Conservation (phyloP, 2,329 filamentous ascomycete genomes). For the Colletotrichum sp. region DNA sequence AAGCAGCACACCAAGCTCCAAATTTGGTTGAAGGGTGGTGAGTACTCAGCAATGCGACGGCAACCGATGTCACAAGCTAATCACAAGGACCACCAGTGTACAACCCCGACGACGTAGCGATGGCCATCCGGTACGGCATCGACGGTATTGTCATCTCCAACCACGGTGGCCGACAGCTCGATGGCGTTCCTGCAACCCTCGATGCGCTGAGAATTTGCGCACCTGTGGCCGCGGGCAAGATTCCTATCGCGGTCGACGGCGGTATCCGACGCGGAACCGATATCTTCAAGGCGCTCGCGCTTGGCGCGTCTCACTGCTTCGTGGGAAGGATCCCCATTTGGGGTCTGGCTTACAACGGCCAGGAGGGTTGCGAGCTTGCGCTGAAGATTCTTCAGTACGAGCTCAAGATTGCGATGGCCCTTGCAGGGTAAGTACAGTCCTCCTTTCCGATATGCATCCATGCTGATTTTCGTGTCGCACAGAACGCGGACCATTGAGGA, state of each 20-base stretch:
- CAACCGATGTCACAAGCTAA: background rate
- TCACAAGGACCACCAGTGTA: constrained; percentile 23
- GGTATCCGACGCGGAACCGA: constrained; percentile 59
- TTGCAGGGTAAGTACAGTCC: background rate
- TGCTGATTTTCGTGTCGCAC: constrained; percentile 8
- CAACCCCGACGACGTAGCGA: constrained; percentile 43
- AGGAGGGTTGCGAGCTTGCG: constrained; percentile 43
- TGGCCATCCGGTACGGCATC: constrained; percentile 50
- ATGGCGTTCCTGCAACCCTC: constrained; percentile 38
- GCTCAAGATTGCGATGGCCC: constrained; percentile 30
- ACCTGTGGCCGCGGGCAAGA: constrained; percentile 14
- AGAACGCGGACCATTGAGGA: constrained; percentile 18
- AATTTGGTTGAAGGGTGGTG: constrained; percentile 39
- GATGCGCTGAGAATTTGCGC: constrained; percentile 56
- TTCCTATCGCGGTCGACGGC: constrained; percentile 63
- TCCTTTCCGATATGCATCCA: too few species aligned
- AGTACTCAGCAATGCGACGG: constrained; percentile 34
- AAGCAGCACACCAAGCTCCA: constrained; percentile 50
- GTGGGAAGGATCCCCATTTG: constrained; percentile 6
- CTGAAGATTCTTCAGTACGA: constrained; percentile 46
- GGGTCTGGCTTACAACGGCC: constrained; percentile 27
- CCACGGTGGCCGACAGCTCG: constrained; percentile 66
- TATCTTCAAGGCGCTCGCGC: constrained; percentile 58
- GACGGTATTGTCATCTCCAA: constrained; percentile 75
- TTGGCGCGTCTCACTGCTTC: constrained; percentile 43